phyloP scores from a whole-genome alignment of 345 rosid genomes.

The Draba incana region DNA sequence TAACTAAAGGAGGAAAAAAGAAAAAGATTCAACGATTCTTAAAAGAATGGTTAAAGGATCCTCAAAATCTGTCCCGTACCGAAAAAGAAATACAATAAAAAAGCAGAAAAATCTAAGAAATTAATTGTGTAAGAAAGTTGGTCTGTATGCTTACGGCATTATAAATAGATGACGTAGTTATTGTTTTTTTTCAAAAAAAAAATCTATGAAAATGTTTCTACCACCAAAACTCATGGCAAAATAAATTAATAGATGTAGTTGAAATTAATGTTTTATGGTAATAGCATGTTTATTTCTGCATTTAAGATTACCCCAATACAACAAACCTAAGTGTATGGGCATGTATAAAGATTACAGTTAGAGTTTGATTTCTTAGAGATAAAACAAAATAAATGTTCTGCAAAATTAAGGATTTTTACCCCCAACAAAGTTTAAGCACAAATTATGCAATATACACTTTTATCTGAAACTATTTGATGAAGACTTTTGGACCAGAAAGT shows the following conservation, averaged over 20 bases:
- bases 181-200: neutral
- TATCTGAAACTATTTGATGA: neutral
- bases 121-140: slow-evolving; percentile 36
- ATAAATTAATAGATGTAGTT: neutral
- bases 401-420: no score
- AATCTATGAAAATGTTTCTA: slow-evolving; percentile 1
- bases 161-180: slow-evolving; percentile 32
- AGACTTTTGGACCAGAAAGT: neutral
- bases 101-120: slow-evolving; percentile 31
- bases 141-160: slow-evolving; percentile 38
- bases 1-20: slow-evolving; percentile 27
- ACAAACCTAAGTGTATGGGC: slow-evolving; percentile 1
- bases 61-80: slow-evolving; percentile 44
- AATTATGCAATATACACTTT: neutral
- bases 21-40: slow-evolving; percentile 33
- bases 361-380: neutral
- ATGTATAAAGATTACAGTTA: slow-evolving; percentile 11
- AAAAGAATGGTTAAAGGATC: slow-evolving; percentile 43
- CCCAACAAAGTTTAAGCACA: neutral
- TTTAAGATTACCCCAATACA: neutral
- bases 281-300: neutral
- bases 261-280: neutral
- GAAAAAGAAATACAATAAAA: slow-evolving; percentile 14
- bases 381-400: no score
- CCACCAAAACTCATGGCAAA: slow-evolving; percentile 16